Percentiles rank a stretch among this genome's conserved stretches.
Evolutionary conservation across 345 rosid genomes (phyloP).

Genomic region (Populus pruinosa): DNA sequence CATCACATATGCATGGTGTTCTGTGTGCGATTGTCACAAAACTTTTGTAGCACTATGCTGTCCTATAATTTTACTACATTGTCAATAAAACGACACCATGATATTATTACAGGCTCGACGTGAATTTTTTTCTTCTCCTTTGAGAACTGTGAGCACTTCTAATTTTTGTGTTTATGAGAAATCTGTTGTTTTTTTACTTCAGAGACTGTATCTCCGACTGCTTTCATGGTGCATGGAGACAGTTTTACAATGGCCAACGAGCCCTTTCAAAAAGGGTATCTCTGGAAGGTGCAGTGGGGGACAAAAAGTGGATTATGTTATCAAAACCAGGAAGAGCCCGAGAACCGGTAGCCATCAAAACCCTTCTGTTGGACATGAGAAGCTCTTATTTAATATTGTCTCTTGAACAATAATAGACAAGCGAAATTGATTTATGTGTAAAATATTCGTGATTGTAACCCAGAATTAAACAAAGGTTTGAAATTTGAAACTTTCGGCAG

Average conservation of each 20-base stretch:
- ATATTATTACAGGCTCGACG: not conserved
- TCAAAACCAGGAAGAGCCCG: not conserved
- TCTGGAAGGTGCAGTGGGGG: slow-evolving; percentile 11
- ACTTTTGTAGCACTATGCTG: not conserved
- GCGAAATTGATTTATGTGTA: not conserved
- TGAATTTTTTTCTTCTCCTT: not conserved
- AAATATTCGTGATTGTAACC: not conserved
- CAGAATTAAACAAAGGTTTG: not conserved
- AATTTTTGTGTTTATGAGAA: not conserved
- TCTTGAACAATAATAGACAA: not conserved
- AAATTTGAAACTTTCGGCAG: not conserved
- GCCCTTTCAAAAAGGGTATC: not conserved
- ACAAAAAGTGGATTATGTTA: slow-evolving; percentile 12
- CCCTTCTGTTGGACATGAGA: not conserved
- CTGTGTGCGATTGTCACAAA: slow-evolving; percentile 16
- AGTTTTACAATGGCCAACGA: slow-evolving; percentile 2
- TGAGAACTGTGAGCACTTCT: not conserved
- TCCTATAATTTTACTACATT: not conserved
- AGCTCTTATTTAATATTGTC: not conserved
- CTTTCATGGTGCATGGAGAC: not conserved
- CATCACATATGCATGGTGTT: slow-evolving; percentile 1
- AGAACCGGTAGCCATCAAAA: not conserved
- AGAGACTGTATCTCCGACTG: not conserved
- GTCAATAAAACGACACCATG: not conserved
- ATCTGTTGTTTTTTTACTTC: not conserved